Percentiles rank a stretch among this genome's conserved stretches.
phyloP scores from a whole-genome alignment of 1,139 yeast genomes.

The Diutina scorzettiae region DNA sequence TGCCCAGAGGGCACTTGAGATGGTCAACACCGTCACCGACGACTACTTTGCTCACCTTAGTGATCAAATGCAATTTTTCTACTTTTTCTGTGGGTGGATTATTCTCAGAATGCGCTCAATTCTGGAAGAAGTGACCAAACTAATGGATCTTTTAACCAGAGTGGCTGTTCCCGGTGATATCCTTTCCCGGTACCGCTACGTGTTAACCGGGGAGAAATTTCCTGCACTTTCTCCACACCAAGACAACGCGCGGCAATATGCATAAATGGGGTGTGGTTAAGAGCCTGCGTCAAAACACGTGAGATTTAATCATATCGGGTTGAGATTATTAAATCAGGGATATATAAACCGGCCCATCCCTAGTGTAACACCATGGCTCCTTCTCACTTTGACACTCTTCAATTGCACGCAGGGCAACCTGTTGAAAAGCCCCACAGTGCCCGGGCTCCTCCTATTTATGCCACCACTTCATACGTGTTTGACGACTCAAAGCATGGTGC shows the following conservation, averaged over 20 bases:
- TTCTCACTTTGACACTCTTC: slow-evolving; percentile 77
- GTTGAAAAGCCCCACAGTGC: slow-evolving; percentile 52
- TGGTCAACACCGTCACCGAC: slow-evolving; percentile 33
- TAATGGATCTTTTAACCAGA: neutral
- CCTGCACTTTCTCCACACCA: neutral
- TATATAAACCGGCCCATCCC: neutral
- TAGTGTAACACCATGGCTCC: slow-evolving; percentile 14
- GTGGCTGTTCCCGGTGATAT: slow-evolving; percentile 1
- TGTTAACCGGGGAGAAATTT: neutral
- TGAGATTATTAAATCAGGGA: neutral
- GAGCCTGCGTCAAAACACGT: neutral
- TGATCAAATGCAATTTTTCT: slow-evolving; percentile 54
- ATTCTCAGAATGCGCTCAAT: slow-evolving; percentile 11
- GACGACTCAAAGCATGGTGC: slow-evolving; percentile 87
- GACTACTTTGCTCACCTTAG: slow-evolving; percentile 57
- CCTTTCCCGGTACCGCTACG: neutral
- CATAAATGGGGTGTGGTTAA: too few species aligned
- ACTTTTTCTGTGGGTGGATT: slow-evolving; percentile 38
- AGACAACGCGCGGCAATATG: too few species aligned
- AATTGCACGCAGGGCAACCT: slow-evolving; percentile 85
- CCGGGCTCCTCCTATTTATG: slow-evolving; percentile 88
- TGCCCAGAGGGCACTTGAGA: slow-evolving; percentile 23
- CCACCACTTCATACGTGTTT: slow-evolving; percentile 79
- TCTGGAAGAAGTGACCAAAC: neutral
- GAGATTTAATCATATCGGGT: neutral